These are phyloP conservation scores for Amanita polypyramis DNA, from an alignment of 768 basidiomycete genomes.

Conservation along the genomic window DNA sequence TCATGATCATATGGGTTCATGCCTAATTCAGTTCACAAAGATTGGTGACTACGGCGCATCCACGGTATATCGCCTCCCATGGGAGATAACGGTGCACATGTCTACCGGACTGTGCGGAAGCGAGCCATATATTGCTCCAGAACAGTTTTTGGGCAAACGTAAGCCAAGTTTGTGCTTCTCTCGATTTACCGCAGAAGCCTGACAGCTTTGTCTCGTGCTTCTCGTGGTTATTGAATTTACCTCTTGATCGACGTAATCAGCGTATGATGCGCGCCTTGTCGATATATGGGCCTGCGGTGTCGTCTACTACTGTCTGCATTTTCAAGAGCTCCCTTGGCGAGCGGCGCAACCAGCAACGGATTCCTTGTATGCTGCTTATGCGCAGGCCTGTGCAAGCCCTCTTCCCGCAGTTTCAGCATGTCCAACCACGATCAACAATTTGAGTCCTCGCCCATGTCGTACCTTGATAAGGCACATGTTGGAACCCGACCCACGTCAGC, in stretches of 20 bases:
- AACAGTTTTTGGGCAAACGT: constrained; percentile 96
- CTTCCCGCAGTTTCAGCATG: constrained; percentile 34
- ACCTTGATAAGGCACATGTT: constrained; percentile 86
- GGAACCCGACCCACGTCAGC: constrained; percentile 79
- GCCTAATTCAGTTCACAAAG: constrained; percentile 26
- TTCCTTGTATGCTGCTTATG: constrained; percentile 72
- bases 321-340: constrained; percentile 97
- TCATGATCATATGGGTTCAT: not conserved
- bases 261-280: constrained; percentile 94
- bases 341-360: constrained; percentile 75
- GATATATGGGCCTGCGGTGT: constrained; percentile 97
- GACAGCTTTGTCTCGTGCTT: constrained; percentile 27
- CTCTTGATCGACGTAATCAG: constrained; percentile 28
- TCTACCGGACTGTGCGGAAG: constrained; percentile 95
- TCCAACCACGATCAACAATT: constrained; percentile 74
- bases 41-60: constrained; percentile 98
- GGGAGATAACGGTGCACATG: constrained; percentile 96
- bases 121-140: constrained; percentile 98
- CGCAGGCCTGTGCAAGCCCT: constrained; percentile 39
- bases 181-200: constrained; percentile 18
- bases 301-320: constrained; percentile 97
- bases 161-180: constrained; percentile 33
- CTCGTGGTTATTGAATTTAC: constrained; percentile 7
- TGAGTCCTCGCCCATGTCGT: constrained; percentile 79
- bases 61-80: constrained; percentile 97